These are phyloP conservation scores for Thalia dealbata DNA, from an alignment of 176 grass and related monocot species.

Conservation along the genomic window DNA sequence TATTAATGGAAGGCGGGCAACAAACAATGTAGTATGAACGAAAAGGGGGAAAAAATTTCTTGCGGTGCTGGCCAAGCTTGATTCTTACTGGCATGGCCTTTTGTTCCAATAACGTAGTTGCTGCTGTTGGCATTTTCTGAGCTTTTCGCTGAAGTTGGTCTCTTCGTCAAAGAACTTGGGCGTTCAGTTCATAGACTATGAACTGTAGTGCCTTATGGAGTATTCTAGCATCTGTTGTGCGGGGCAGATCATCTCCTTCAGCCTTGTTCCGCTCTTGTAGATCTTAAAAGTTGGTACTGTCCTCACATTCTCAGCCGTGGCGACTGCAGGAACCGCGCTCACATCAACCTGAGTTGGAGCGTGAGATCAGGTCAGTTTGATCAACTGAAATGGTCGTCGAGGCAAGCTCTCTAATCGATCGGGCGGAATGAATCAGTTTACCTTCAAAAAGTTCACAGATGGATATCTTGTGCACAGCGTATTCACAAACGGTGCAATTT, in stretches of 20 bases:
- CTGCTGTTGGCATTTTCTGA: neutral
- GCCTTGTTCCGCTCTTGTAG: constrained; percentile 75
- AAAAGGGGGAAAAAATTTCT: neutral
- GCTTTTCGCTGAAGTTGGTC: neutral
- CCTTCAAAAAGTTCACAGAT: constrained; percentile 91
- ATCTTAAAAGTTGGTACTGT: constrained; percentile 84
- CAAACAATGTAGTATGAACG: neutral
- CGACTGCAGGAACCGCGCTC: constrained; percentile 47
- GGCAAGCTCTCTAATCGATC: too few relatives aligned
- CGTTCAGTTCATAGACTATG: constrained; percentile 27
- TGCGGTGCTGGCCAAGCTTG: neutral
- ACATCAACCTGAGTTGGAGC: constrained; percentile 57
- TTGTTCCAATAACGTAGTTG: neutral
- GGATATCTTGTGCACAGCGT: constrained; percentile 71
- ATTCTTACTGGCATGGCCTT: neutral
- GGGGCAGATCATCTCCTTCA: constrained; percentile 94
- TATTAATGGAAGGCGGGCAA: constrained; percentile 9
- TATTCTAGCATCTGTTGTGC: constrained; percentile 79
- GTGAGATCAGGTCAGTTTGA: constrained; percentile 6
- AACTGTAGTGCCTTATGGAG: constrained; percentile 75
- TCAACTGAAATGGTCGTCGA: neutral
- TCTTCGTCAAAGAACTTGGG: too few relatives aligned
- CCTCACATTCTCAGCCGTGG: constrained; percentile 71
- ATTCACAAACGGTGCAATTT: constrained; percentile 65
- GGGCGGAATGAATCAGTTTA: constrained; percentile 19